These are phyloP conservation scores for Fagus sylvatica DNA, from an alignment of 306 rosid species.

Conservation along the genomic window DNA sequence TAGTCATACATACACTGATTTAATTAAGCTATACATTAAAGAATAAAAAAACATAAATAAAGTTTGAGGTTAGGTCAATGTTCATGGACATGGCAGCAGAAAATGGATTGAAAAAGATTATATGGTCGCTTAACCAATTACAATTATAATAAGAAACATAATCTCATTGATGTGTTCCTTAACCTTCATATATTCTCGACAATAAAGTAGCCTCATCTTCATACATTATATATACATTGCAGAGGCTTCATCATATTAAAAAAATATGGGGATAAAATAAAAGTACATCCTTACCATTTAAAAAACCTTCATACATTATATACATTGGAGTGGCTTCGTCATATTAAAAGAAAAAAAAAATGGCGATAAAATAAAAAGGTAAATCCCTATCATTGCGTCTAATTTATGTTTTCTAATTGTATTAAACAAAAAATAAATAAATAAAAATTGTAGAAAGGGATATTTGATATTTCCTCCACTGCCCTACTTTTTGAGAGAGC, in stretches of 20 bases:
- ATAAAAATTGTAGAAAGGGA: no score
- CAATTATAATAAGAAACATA: conserved; percentile 7
- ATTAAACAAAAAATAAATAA: not conserved
- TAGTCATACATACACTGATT: not conserved
- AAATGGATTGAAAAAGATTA: not conserved
- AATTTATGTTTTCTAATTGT: not conserved
- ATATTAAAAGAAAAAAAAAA: no score
- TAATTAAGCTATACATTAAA: not conserved
- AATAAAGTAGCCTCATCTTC: conserved; percentile 2
- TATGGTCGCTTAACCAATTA: conserved; percentile 12
- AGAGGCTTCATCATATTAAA: not conserved
- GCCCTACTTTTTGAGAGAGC: not conserved
- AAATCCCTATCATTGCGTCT: not conserved
- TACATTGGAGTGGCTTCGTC: not conserved
- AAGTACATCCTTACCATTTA: not conserved
- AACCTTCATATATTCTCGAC: conserved; percentile 9
- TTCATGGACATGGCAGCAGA: conserved; percentile 26
- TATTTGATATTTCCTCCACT: not conserved
- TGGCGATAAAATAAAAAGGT: no score
- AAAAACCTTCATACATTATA: not conserved
- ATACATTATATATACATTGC: not conserved
- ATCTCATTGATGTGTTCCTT: not conserved
- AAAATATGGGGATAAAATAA: not conserved
- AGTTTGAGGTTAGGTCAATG: conserved; percentile 4
- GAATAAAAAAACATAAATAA: not conserved